Evolutionary conservation across 345 rosid genomes (phyloP).

Genomic region (Lumnitzera littorea): DNA sequence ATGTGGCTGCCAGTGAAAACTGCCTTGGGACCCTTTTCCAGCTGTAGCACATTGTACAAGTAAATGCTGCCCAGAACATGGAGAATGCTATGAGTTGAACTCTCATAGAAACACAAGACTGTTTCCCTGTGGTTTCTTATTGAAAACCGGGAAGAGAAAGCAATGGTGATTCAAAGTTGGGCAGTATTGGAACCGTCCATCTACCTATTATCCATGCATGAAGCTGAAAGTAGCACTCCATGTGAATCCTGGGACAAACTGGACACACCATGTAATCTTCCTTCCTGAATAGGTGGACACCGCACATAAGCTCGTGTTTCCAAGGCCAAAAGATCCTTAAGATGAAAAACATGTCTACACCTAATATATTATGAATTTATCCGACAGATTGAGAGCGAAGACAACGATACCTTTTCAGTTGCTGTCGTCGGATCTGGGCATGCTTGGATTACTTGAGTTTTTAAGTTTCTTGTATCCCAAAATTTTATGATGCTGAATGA

Average conservation of each 20-base stretch:
- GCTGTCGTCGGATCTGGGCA: slow-evolving; percentile 51
- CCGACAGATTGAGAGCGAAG: neutral
- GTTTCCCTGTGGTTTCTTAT: neutral
- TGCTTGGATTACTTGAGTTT: slow-evolving; percentile 47
- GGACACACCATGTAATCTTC: slow-evolving; percentile 67
- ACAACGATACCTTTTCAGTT: slow-evolving; percentile 35
- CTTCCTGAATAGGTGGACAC: slow-evolving; percentile 32
- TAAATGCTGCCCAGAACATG: slow-evolving; percentile 44
- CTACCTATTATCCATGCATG: slow-evolving; percentile 91
- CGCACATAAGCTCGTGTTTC: too few species aligned
- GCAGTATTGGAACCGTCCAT: too few species aligned
- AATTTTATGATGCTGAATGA: slow-evolving; percentile 62
- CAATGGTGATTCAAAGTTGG: too few species aligned
- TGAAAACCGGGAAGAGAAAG: neutral
- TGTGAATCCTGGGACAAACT: slow-evolving; percentile 80
- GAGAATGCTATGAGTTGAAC: neutral
- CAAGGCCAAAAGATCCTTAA: too few species aligned
- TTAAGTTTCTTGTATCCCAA: slow-evolving; percentile 85
- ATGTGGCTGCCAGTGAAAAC: slow-evolving; percentile 68
- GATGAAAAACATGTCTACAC: too few species aligned
- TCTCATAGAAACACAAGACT: too few species aligned
- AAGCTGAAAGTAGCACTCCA: slow-evolving; percentile 74
- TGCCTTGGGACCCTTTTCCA: slow-evolving; percentile 67
- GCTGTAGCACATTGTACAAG: slow-evolving; percentile 69
- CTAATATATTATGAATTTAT: too few species aligned